Base-by-base conservation (phyloP, 1,139 yeast species). In the Insectozyma bohioensis region DNA sequence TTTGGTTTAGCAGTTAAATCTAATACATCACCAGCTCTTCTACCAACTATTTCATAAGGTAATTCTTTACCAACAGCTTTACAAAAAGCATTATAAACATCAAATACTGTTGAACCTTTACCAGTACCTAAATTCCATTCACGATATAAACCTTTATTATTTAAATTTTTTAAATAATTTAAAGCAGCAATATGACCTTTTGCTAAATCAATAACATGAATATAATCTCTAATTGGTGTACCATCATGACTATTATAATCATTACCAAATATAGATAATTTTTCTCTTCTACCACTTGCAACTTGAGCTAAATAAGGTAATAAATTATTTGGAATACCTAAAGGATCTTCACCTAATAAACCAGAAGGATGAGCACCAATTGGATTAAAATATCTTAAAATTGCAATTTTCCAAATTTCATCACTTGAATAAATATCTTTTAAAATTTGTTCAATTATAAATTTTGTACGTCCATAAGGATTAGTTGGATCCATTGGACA, bases 41-140 rank as follows among this genome's bases (percentile, higher is more conserved):
- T 76, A 4, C 73, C 78, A 20, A 65, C 75, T 12, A 84, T 68
- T 48, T 78, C 82, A 51, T 72, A 78, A 4, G 90, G 85, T 35
- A 84, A 68, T 28, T 75, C 70, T 35, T 70, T 63, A 28, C 88
- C 88, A n/a, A 78, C 81, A 8, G 85, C 85, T 39, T 68, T 69
- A 53, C 78, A 70, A 56, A 85, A 85, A 2, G 86, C 82, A 39
- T 72, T 52, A 50, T 78, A 73, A 32, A 85, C 82, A 46, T 85
- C 90, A 36, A 83, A 67, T 5, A 85, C 95, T 2, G 94, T 83
- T 6, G 83, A 69, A 5, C 95, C 95, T 27, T 67, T 74, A 29
- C 95, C 95, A 15, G 92, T 79, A 28, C 95, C 95, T 42, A 85
- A 71, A 52, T 85, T 85, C 94, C 94, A 85, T 51, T 79, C 92